phyloP scores from a whole-genome alignment of 495 filamentous ascomycete genomes.

The Hypoxylon subgilvum region DNA sequence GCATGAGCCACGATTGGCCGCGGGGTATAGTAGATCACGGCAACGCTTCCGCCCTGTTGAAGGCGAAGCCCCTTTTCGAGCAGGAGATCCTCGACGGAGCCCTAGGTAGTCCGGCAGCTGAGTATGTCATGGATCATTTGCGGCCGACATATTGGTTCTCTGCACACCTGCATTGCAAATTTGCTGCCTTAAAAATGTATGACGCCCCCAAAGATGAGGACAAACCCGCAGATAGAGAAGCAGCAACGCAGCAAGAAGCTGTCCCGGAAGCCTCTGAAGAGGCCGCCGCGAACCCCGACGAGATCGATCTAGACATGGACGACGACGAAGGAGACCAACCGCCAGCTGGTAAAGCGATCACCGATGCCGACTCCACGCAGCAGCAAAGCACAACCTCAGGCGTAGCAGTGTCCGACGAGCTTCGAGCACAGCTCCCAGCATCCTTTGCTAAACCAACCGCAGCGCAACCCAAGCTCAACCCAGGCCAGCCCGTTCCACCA shows the following conservation, averaged over 20 bases:
- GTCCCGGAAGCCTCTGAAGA: background rate
- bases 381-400: conserved; percentile 34
- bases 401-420: conserved; percentile 61
- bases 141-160: conserved; percentile 91
- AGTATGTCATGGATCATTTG: conserved; percentile 77
- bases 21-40: conserved; percentile 77
- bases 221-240: conserved; percentile 1
- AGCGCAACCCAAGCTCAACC: conserved; percentile 34
- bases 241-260: conserved; percentile 5
- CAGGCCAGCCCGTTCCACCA: conserved; percentile 54
- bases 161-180: conserved; percentile 90
- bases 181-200: conserved; percentile 73
- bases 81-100: conserved; percentile 73
- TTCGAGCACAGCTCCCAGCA: conserved; percentile 71
- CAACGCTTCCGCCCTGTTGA: conserved; percentile 65
- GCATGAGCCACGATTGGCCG: conserved; percentile 96
- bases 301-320: conserved; percentile 63
- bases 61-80: conserved; percentile 72
- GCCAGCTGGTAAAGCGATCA: background rate
- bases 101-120: conserved; percentile 79
- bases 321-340: conserved; percentile 51
- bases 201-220: conserved; percentile 42
- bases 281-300: conserved; percentile 51
- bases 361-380: background rate
- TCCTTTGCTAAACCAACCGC: conserved; percentile 60